Conservation (phyloP, 805 yeast genomes). For the Naumovozyma baii region DNA sequence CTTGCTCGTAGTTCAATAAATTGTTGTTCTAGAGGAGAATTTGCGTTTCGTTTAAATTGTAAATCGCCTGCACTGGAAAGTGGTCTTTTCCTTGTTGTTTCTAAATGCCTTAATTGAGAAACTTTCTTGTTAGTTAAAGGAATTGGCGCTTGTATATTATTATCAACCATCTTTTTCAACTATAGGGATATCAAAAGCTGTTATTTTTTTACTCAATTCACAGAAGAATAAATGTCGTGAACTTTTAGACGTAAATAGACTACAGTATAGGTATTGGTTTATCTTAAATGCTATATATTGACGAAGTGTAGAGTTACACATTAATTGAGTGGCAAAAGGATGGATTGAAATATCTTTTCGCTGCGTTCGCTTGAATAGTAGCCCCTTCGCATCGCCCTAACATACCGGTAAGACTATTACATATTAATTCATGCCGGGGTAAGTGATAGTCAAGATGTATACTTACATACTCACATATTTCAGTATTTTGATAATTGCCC, state of each 20-base stretch:
- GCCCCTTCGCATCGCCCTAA: neutral
- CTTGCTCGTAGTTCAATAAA: slow-evolving; percentile 6
- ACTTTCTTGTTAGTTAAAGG: slow-evolving; percentile 18
- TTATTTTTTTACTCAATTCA: neutral
- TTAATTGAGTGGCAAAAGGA: neutral
- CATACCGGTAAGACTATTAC: no score
- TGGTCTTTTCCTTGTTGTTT: slow-evolving; percentile 5
- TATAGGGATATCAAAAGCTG: neutral
- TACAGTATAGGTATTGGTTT: no score
- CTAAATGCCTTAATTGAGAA: slow-evolving; percentile 9
- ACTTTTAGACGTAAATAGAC: neutral
- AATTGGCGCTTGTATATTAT: slow-evolving; percentile 20
- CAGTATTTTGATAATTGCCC: no score
- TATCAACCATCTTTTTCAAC: slow-evolving; percentile 5
- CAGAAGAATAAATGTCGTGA: neutral
- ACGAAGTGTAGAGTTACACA: no score
- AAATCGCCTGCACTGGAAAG: slow-evolving; percentile 12
- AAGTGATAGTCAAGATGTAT: no score
- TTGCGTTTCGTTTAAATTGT: neutral
- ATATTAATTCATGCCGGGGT: no score
- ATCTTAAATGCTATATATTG: neutral
- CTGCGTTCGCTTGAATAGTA: neutral
- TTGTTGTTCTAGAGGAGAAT: slow-evolving; percentile 2
- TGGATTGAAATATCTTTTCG: neutral
- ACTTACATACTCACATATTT: no score